Evolutionary conservation across 2,329 filamentous ascomycete genomes (phyloP).

Genomic region (Chaetomium olivaceum): DNA sequence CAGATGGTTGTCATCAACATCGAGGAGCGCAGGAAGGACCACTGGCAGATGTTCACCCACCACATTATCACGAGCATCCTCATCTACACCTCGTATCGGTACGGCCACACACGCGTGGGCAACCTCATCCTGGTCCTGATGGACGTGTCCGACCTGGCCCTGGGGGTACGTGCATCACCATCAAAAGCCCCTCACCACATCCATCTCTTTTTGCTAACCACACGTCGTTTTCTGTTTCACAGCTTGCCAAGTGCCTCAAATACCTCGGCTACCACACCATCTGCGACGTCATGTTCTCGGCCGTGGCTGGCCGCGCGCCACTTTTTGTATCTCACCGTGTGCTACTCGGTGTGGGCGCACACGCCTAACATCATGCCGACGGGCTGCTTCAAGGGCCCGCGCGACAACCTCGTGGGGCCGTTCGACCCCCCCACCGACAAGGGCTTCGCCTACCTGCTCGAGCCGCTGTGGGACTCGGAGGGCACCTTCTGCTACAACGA

Average conservation of each 20-base stretch:
- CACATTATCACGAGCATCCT: constrained; percentile 86
- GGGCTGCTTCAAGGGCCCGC: constrained; percentile 70
- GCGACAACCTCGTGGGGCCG: constrained; percentile 56
- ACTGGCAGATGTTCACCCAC: constrained; percentile 93
- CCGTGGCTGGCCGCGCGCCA: constrained; percentile 83
- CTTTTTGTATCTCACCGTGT: constrained; percentile 73
- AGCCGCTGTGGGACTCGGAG: constrained; percentile 70
- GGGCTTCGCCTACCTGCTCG: constrained; percentile 63
- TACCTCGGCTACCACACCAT: constrained; percentile 74
- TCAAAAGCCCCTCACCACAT: neutral
- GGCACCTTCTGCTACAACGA: constrained; percentile 80
- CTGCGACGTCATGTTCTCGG: constrained; percentile 85
- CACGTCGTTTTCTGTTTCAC: neutral
- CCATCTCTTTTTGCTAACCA: constrained; percentile 3
- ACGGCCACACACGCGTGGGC: constrained; percentile 82
- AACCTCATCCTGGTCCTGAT: constrained; percentile 88
- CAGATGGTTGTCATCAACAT: constrained; percentile 94
- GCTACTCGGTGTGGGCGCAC: constrained; percentile 77
- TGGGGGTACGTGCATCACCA: constrained; percentile 64
- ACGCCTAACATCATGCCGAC: constrained; percentile 61
- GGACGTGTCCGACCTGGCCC: constrained; percentile 87
- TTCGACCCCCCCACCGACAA: constrained; percentile 50
- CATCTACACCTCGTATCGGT: constrained; percentile 79
- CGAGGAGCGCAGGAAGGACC: constrained; percentile 90
- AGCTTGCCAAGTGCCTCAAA: constrained; percentile 87